Conservation (phyloP, 2,329 filamentous ascomycete genomes). For the Myriangium duriaei region DNA sequence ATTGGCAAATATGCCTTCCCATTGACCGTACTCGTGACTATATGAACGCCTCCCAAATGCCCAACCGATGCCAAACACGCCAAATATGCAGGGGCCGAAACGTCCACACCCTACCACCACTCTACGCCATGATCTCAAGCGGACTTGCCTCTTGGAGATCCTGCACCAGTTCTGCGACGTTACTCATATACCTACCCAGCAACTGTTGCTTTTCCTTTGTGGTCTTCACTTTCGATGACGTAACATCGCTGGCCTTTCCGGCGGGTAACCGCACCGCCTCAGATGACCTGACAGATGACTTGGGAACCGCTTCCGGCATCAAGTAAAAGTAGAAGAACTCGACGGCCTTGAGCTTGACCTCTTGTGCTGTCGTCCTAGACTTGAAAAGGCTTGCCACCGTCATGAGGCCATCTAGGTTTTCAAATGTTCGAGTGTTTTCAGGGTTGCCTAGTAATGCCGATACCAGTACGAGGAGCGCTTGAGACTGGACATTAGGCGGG, state of each 20-base stretch:
- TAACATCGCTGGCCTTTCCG: slow-evolving; percentile 15
- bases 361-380: slow-evolving; percentile 67
- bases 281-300: slow-evolving; percentile 21
- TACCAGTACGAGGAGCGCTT: slow-evolving; percentile 80
- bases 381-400: slow-evolving; percentile 91
- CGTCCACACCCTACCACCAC: neutral
- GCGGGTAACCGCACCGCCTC: slow-evolving; percentile 2
- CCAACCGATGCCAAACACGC: slow-evolving; percentile 2
- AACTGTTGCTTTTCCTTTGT: slow-evolving; percentile 74
- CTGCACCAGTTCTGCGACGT: slow-evolving; percentile 72
- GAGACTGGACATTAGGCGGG: slow-evolving; percentile 81
- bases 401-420: slow-evolving; percentile 79
- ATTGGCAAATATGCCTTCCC: no score
- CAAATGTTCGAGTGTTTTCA: slow-evolving; percentile 80
- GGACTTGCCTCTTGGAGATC: slow-evolving; percentile 66
- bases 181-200: slow-evolving; percentile 64
- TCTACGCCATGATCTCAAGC: slow-evolving; percentile 38
- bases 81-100: neutral
- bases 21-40: no score
- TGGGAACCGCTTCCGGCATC: slow-evolving; percentile 66
- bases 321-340: slow-evolving; percentile 98
- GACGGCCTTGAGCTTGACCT: slow-evolving; percentile 90
- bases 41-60: neutral
- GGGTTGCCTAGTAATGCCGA: slow-evolving; percentile 78
- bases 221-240: slow-evolving; percentile 37